phyloP scores from a whole-genome alignment of 192 early-diverging fungal species.

The Dissophora globulifera region DNA sequence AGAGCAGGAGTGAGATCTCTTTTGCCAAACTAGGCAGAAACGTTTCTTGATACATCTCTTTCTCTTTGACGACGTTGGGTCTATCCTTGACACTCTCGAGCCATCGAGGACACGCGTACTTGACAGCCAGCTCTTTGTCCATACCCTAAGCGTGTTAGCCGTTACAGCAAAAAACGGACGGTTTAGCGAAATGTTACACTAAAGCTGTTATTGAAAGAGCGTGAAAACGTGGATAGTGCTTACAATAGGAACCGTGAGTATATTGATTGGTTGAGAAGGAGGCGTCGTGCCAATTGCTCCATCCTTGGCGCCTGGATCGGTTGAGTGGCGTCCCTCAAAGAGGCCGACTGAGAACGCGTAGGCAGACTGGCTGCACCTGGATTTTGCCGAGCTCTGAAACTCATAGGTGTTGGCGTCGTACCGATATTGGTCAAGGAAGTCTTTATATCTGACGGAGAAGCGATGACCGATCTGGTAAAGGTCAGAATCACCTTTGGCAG shows the following conservation, averaged over 20 bases:
- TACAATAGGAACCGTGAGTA: constrained; percentile 33
- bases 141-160: constrained; percentile 8
- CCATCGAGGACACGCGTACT: constrained; percentile 49
- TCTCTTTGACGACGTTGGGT: constrained; percentile 7
- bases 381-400: constrained; percentile 21
- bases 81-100: constrained; percentile 14
- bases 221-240: background rate
- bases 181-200: background rate
- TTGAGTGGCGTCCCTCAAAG: constrained; percentile 13
- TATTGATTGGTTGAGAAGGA: constrained; percentile 30
- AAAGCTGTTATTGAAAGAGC: too few species aligned
- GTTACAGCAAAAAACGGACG: background rate
- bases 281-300: too few species aligned
- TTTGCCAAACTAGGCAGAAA: constrained; percentile 19
- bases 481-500: constrained; percentile 22
- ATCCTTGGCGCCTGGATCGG: background rate
- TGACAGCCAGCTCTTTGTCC: constrained; percentile 41
- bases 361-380: constrained; percentile 33
- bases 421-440: constrained; percentile 26
- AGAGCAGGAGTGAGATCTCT: constrained; percentile 2
- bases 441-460: constrained; percentile 16
- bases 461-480: constrained; percentile 25
- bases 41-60: background rate
- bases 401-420: constrained; percentile 35
- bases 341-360: constrained; percentile 26